Base-by-base conservation (phyloP, 2,329 filamentous ascomycete genomes). In the Dothideomycetes sp. region DNA sequence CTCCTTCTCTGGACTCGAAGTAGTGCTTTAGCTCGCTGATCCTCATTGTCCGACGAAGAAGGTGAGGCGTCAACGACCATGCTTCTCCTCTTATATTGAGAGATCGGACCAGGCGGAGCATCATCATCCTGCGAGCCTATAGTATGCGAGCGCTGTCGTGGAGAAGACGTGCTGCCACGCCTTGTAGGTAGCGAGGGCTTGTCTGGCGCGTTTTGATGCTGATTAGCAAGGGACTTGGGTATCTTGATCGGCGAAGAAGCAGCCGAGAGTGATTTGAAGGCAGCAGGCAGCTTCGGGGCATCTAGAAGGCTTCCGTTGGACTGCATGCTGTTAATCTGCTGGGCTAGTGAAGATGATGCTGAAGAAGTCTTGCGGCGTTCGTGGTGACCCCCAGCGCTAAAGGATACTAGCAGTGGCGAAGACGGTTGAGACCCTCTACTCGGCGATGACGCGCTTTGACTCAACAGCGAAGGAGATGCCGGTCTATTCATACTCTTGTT, bases 61-160 rank as follows among this genome's bases (percentile, higher is more conserved):
- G 91, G 91, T 2, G 91, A 98, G 64, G 95, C 83, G 58, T 96
- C 89, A 52, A 96, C 86, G 2, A 95, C 82, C 54, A 95, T 91
- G 57, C 89, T 96, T 51, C 87, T 78, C 27, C 91, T 80, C 60
- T 95, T 95, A 53, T 88, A 80, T 20, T 64, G 67, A 10, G 69
- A 64, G 43, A 71, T 62, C 37, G 83, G 75, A 40, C 82, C 78
- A 2, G 80, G 70, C 12, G 85, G 73, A 5, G 81, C 75, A 49
- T 91, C 93, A 19, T 84, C 85, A 53, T 96, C 91, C 60, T 94
- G 85, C 10, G 91, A 96, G 7, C 89, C 89, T 25, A 96, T 82
- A 0, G 91, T 98, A 52, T 94, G 76, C 19, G 91, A 96, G 41
- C 91, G 75, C 36, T 86, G 82, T 74, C 33, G 75, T 71, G n/a